Percentiles rank a stretch among this genome's conserved stretches.
These are phyloP conservation scores for Setaria italica DNA, from an alignment of 202 grass and related monocot genomes.

Conservation along the genomic window DNA sequence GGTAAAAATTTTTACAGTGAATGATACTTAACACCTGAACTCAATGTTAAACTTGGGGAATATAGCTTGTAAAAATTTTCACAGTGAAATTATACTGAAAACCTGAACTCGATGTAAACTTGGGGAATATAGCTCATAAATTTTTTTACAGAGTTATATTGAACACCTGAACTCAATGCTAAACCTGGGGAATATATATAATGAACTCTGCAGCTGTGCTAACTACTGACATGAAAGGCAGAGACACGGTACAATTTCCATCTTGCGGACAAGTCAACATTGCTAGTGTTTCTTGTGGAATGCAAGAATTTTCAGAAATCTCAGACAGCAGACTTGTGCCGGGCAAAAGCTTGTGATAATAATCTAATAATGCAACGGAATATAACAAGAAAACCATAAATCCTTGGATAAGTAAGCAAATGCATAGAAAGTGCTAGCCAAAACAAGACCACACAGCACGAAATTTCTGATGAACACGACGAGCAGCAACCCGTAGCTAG, in stretches of 20 bases:
- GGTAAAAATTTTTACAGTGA: background rate
- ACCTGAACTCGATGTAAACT: background rate
- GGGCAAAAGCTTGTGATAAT: background rate
- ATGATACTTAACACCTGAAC: background rate
- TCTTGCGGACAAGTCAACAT: background rate
- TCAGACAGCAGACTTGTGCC: background rate
- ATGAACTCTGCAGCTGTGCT: background rate
- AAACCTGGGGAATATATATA: constrained; percentile 5
- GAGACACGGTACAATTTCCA: background rate
- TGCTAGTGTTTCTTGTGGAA: background rate
- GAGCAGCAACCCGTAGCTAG: constrained; percentile 33
- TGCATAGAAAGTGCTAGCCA: background rate
- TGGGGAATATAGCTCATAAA: background rate
- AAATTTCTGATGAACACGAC: background rate
- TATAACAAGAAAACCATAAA: background rate
- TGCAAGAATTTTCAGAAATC: constrained; percentile 27
- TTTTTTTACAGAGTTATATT: background rate
- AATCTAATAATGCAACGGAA: constrained; percentile 13
- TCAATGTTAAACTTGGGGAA: constrained; percentile 13
- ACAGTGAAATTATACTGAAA: constrained; percentile 1
- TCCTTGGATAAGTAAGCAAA: background rate
- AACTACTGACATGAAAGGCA: constrained; percentile 4
- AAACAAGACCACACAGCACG: background rate
- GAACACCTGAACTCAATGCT: background rate
- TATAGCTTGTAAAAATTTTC: background rate